These are phyloP conservation scores for Cornus suecica DNA, from an alignment of 148 eudicot species.

Conservation along the genomic window DNA sequence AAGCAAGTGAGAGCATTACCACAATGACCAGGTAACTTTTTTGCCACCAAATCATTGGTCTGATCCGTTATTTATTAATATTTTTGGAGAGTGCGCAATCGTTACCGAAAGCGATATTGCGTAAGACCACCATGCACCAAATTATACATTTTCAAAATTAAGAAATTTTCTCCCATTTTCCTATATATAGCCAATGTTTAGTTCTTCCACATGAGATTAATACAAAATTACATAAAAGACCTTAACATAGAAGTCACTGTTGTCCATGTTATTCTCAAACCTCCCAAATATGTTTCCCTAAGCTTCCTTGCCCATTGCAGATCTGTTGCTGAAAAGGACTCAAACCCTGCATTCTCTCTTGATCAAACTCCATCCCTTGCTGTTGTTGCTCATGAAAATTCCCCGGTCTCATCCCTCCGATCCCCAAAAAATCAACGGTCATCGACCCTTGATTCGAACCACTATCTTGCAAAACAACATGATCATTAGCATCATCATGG, in stretches of 20 bases:
- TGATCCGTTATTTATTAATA: too few species aligned
- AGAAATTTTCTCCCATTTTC: too few species aligned
- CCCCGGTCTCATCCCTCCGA: slow-evolving; percentile 7
- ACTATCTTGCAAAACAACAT: not conserved
- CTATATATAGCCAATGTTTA: too few species aligned
- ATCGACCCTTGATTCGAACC: not conserved
- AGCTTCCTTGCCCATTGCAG: not conserved
- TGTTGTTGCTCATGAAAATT: not conserved
- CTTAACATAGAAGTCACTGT: not conserved
- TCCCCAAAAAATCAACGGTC: slow-evolving; percentile 12
- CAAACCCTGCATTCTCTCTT: slow-evolving; percentile 4
- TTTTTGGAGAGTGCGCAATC: too few species aligned
- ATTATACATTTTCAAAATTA: too few species aligned
- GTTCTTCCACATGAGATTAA: not conserved
- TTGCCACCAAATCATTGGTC: too few species aligned
- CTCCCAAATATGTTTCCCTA: not conserved
- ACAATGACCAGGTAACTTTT: too few species aligned
- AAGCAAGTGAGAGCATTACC: too few species aligned
- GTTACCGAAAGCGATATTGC: too few species aligned
- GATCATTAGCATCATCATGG: not conserved
- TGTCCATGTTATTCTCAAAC: not conserved
- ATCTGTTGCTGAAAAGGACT: slow-evolving; percentile 8
- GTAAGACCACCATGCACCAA: too few species aligned
- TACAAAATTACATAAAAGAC: not conserved
- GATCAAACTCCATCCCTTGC: not conserved